A percentile compares a stretch with the other conserved stretches of the same genome.
phyloP scores from a whole-genome alignment of 441 rosid genomes.

The Monsonia emarginata region DNA sequence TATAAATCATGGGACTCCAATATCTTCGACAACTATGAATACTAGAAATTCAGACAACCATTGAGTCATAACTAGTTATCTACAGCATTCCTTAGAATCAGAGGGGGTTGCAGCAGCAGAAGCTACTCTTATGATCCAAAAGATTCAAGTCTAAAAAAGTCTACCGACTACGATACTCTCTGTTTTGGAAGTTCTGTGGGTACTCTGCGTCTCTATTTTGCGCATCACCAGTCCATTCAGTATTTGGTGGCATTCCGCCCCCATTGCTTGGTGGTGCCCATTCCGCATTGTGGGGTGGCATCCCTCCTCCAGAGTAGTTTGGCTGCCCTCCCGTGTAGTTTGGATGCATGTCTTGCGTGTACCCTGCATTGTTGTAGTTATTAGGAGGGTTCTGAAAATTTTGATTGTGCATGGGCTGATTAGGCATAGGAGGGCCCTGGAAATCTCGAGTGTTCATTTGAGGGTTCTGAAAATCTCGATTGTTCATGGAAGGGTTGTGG shows the following conservation, averaged over 20 bases:
- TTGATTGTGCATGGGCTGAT: not conserved
- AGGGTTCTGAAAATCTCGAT: not conserved
- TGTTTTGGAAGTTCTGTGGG: not conserved
- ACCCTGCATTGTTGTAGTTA: no score
- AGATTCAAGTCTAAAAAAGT: not conserved
- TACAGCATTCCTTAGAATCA: no score
- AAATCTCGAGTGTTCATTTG: not conserved
- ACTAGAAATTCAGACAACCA: not conserved
- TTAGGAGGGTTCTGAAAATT: not conserved
- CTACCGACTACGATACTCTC: not conserved
- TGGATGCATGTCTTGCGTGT: not conserved
- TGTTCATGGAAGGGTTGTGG: not conserved
- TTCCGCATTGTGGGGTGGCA: not conserved
- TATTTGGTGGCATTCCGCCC: not conserved
- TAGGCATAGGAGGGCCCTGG: not conserved
- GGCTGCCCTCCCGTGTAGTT: not conserved
- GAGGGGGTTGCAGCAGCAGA: no score
- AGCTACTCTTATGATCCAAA: not conserved
- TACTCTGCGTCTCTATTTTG: not conserved
- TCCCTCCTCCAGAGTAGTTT: not conserved
- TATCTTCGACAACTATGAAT: not conserved
- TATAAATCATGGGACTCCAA: not conserved
- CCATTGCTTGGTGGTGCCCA: not conserved
- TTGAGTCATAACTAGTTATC: not conserved
- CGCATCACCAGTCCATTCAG: not conserved